Evolutionary conservation across 352 stramenopile genomes (phyloP).

Genomic region (Pseudoperonospora humuli): DNA sequence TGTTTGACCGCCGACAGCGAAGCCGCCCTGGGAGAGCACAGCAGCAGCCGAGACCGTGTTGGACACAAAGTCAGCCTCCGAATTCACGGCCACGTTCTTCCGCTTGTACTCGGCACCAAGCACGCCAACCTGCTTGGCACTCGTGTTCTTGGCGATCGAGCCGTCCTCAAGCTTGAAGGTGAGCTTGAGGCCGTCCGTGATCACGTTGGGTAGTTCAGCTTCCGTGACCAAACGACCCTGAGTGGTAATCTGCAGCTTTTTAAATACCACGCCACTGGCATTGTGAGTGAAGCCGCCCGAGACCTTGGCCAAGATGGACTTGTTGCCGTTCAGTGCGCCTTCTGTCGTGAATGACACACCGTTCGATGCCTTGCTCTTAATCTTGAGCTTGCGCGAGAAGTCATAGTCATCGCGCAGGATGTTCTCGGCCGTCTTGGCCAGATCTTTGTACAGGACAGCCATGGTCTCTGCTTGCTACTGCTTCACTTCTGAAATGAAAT

Average conservation of each 20-base stretch:
- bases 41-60: slow-evolving; percentile 54
- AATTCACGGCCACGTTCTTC: slow-evolving; percentile 59
- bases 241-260: slow-evolving; percentile 84
- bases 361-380: slow-evolving; percentile 72
- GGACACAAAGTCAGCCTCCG: slow-evolving; percentile 66
- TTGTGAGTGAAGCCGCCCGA: slow-evolving; percentile 67
- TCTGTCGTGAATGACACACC: slow-evolving; percentile 73
- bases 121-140: slow-evolving; percentile 60
- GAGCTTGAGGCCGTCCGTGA: slow-evolving; percentile 70
- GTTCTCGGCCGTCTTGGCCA: slow-evolving; percentile 72
- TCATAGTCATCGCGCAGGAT: slow-evolving; percentile 72
- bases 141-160: slow-evolving; percentile 67
- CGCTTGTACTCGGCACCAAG: slow-evolving; percentile 79
- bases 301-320: slow-evolving; percentile 80
- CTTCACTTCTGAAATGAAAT: slow-evolving; percentile 44
- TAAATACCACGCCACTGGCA: slow-evolving; percentile 61
- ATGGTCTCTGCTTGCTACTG: slow-evolving; percentile 24
- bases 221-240: slow-evolving; percentile 71
- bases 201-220: slow-evolving; percentile 67
- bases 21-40: slow-evolving; percentile 53
- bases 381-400: slow-evolving; percentile 76
- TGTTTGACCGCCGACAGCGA: slow-evolving; percentile 56
- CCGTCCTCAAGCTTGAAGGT: slow-evolving; percentile 81
- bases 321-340: slow-evolving; percentile 66
- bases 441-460: slow-evolving; percentile 73